phyloP scores from a whole-genome alignment of 1,139 yeast species.

The Casaregolazyma suthepensis region DNA sequence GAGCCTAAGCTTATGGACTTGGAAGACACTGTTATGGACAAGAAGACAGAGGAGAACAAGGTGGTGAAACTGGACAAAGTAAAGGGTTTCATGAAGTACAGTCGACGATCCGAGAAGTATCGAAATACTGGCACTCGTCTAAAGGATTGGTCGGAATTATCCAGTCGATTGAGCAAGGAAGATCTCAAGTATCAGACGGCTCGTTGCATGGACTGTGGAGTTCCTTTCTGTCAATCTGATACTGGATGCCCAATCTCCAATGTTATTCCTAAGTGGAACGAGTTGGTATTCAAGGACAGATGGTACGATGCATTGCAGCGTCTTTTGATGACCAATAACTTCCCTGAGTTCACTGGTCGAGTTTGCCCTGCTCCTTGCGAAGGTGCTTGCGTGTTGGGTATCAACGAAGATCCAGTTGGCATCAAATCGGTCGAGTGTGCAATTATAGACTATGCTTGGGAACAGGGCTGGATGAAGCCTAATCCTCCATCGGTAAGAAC shows the following conservation, averaged over 20 bases:
- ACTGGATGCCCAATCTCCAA: constrained; percentile 98
- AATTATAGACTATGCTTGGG: constrained; percentile 92
- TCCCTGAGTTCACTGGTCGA: constrained; percentile 98
- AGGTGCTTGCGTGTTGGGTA: constrained; percentile 95
- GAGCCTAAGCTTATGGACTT: constrained; percentile 88
- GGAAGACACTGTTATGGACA: constrained; percentile 80
- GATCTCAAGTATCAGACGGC: constrained; percentile 91
- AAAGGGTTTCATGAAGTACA: constrained; percentile 90
- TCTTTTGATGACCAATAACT: constrained; percentile 90
- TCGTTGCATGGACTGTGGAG: constrained; percentile 99
- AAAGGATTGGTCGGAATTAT: constrained; percentile 89
- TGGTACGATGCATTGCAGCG: constrained; percentile 95
- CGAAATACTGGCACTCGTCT: constrained; percentile 72
- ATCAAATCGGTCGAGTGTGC: constrained; percentile 95
- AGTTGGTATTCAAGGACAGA: constrained; percentile 87
- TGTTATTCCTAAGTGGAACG: constrained; percentile 97
- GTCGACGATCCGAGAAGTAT: constrained; percentile 82
- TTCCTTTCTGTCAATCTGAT: constrained; percentile 97
- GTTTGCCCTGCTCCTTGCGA: constrained; percentile 99
- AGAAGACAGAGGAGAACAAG: constrained; percentile 57
- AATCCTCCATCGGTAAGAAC: constrained; percentile 73
- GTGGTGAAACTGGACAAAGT: constrained; percentile 61
- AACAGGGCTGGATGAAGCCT: constrained; percentile 94
- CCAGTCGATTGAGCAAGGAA: constrained; percentile 72
- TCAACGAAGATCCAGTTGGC: constrained; percentile 92